Evolutionary conservation across 208 protist species (phyloP).

Genomic region (Leptomonas seymouri): DNA sequence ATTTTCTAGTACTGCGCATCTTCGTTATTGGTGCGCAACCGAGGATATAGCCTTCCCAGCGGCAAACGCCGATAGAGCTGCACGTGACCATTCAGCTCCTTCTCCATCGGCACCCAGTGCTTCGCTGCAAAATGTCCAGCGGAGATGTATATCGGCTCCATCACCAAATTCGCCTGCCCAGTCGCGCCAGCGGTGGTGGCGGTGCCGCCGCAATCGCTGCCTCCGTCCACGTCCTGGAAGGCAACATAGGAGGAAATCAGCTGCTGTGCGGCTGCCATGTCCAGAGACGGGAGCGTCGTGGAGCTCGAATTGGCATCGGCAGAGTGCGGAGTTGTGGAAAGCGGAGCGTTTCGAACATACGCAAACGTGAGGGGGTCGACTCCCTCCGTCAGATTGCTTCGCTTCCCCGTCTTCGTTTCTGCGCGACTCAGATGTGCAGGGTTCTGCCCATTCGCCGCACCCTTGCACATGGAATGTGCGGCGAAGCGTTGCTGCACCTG

Average conservation of each 20-base stretch:
- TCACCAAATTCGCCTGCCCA: not conserved
- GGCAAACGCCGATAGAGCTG: conserved; percentile 2
- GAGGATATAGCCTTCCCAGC: not conserved
- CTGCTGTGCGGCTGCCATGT: conserved; percentile 14
- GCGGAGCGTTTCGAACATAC: conserved; percentile 14
- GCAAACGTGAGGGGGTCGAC: not conserved
- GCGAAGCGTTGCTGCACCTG: conserved; percentile 25
- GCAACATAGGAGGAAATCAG: conserved; percentile 28
- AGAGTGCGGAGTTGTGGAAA: conserved; percentile 3
- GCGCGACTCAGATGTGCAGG: no score
- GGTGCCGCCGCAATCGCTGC: not conserved
- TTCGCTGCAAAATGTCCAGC: not conserved
- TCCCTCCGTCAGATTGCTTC: not conserved
- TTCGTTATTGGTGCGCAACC: not conserved
- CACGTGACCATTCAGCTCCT: conserved; percentile 4
- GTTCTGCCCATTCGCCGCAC: not conserved
- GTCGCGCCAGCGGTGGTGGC: no score
- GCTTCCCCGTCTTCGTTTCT: not conserved
- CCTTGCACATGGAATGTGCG: not conserved
- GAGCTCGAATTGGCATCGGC: not conserved
- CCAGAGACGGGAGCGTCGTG: not conserved
- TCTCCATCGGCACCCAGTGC: conserved; percentile 13
- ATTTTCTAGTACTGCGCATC: not conserved
- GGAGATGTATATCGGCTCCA: conserved; percentile 8
- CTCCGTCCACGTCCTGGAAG: conserved; percentile 18